These are phyloP conservation scores for Mortierella sp. DNA, from an alignment of 371 early-diverging fungal species.

Conservation along the genomic window DNA sequence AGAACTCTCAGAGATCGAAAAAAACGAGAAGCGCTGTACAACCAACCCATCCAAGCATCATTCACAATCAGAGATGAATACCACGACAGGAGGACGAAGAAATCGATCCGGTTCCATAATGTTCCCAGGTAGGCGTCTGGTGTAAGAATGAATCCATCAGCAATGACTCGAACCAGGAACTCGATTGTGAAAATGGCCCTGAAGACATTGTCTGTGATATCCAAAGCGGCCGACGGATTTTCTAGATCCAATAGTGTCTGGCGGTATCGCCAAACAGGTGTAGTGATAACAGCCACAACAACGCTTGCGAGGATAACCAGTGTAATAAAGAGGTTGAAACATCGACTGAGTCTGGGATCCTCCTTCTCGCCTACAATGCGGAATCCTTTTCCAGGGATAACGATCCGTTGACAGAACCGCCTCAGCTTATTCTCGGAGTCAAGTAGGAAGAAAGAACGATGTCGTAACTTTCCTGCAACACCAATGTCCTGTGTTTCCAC, in stretches of 20 bases:
- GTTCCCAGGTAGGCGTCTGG: constrained; percentile 74
- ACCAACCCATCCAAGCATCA: constrained; percentile 57
- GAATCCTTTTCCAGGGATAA: constrained; percentile 63
- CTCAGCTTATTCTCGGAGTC: constrained; percentile 56
- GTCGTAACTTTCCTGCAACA: constrained; percentile 9
- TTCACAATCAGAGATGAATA: constrained; percentile 65
- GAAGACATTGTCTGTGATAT: constrained; percentile 61
- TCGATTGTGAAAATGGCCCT: constrained; percentile 69
- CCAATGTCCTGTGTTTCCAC: no score
- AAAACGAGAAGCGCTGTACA: constrained; percentile 64
- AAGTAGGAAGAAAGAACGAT: constrained; percentile 39
- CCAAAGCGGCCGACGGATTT: constrained; percentile 19
- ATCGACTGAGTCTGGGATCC: constrained; percentile 53
- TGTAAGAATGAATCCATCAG: constrained; percentile 73
- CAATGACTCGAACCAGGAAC: constrained; percentile 69
- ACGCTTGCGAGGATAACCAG: constrained; percentile 63
- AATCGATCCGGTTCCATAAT: constrained; percentile 74
- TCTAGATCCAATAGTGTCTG: constrained; percentile 21
- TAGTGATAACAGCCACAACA: constrained; percentile 64
- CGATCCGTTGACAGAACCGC: constrained; percentile 62
- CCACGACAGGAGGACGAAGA: constrained; percentile 70
- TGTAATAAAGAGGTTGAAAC: constrained; percentile 60
- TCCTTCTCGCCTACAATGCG: constrained; percentile 61
- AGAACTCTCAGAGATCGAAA: constrained; percentile 72
- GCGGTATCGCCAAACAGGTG: constrained; percentile 63